A percentile compares a stretch with the other conserved stretches of the same genome.
These are phyloP conservation scores for Chrysoporthe cubensis DNA, from an alignment of 2,329 filamentous ascomycete genomes.

Conservation along the genomic window DNA sequence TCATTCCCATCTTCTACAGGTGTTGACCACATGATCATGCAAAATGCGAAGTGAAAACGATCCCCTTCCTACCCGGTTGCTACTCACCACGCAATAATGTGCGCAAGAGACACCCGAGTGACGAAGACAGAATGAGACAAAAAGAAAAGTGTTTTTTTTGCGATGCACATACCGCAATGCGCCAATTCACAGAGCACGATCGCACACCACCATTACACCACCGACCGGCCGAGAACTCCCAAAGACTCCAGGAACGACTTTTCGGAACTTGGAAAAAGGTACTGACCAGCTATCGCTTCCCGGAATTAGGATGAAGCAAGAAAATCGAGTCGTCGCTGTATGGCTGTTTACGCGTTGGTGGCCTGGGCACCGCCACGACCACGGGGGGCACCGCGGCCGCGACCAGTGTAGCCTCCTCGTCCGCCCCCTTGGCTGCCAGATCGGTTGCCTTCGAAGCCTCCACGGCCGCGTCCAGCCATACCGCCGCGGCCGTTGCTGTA, in stretches of 20 bases:
- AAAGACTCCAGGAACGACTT: slow-evolving; percentile 28
- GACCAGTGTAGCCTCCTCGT: slow-evolving; percentile 70
- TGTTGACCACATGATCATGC: slow-evolving; percentile 26
- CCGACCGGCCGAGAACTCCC: slow-evolving; percentile 30
- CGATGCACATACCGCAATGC: slow-evolving; percentile 29
- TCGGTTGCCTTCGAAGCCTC: slow-evolving; percentile 64
- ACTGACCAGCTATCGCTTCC: slow-evolving; percentile 18
- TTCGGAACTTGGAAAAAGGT: slow-evolving; percentile 19
- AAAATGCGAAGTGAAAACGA: slow-evolving; percentile 20
- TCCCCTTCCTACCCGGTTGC: slow-evolving; percentile 12
- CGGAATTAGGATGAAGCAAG: slow-evolving; percentile 4
- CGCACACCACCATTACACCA: slow-evolving; percentile 27
- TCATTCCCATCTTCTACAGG: slow-evolving; percentile 26
- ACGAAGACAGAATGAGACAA: slow-evolving; percentile 10
- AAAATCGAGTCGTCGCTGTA: slow-evolving; percentile 11
- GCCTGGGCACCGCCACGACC: slow-evolving; percentile 63
- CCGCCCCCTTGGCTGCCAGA: slow-evolving; percentile 62
- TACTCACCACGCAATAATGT: slow-evolving; percentile 14
- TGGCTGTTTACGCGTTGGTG: slow-evolving; percentile 51
- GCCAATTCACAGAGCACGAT: slow-evolving; percentile 29
- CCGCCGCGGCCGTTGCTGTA: slow-evolving; percentile 66
- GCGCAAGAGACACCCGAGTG: slow-evolving; percentile 13
- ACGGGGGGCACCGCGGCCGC: slow-evolving; percentile 63
- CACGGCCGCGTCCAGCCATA: slow-evolving; percentile 65
- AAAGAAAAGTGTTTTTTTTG: slow-evolving; percentile 19